These are phyloP conservation scores for Asterella californica DNA, from an alignment of 225 moss, liverwort and hornwort genomes.

Conservation along the genomic window DNA sequence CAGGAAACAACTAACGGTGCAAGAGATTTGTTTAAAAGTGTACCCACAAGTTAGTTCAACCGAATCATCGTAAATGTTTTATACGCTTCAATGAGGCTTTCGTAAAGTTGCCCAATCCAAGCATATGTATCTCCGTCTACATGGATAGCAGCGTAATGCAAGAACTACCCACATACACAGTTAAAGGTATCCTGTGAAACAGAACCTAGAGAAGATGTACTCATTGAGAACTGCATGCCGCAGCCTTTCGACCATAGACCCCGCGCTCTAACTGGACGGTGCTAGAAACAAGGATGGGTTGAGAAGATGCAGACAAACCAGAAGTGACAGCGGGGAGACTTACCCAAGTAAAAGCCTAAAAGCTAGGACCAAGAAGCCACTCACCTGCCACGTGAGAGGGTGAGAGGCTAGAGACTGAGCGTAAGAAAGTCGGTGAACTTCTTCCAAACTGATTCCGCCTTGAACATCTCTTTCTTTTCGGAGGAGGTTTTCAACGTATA, in stretches of 20 bases:
- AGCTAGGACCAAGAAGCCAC: not conserved
- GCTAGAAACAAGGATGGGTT: too few species aligned
- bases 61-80: not conserved
- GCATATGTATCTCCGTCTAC: not conserved
- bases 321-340: too few species aligned
- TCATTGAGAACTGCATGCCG: too few species aligned
- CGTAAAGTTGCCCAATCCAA: not conserved
- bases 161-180: too few species aligned
- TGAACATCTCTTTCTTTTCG: conserved; percentile 63
- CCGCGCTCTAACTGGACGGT: too few species aligned
- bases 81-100: not conserved
- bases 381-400: conserved; percentile 91
- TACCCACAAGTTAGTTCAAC: not conserved
- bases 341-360: too few species aligned
- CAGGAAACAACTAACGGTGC: not conserved
- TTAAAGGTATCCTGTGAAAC: too few species aligned
- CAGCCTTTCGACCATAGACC: too few species aligned
- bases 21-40: not conserved
- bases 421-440: conserved; percentile 79
- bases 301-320: too few species aligned
- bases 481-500: conserved; percentile 66
- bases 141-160: not conserved
- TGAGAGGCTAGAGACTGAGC: conserved; percentile 88
- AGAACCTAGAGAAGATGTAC: not conserved
- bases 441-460: conserved; percentile 91